Evolutionary conservation across 345 rosid genomes (phyloP), one percentile per base, ranked within the genome.

Genomic region (Aethionema arabicum): DNA sequence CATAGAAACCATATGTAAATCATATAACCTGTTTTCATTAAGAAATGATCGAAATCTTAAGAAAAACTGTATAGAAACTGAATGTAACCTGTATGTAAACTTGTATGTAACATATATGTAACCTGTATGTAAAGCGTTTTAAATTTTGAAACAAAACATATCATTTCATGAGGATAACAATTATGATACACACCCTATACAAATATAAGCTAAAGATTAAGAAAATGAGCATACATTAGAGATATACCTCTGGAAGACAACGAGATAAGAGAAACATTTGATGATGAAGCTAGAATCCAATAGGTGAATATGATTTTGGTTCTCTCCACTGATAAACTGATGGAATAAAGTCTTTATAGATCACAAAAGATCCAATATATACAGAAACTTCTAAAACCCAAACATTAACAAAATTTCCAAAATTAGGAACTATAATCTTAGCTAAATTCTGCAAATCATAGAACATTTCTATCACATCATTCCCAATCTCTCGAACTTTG

Each of bases 331-430:
- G 58, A 48, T 87, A 81, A 47, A 81, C 77, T 5, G 84, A 70
- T 6, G 95, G 93, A 40, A 89, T 63, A 69, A 89, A 92, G 57
- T 85, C 87, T 12, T 70, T 76, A 43, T 85, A 88, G 61, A 88
- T 77, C 4, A 96, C 90, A 43, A 86, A 92, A 5, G 88, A 80
- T 0, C 96, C 98, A 36, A 78, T 82, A 74, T 74, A 85, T 37
- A 75, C 16, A 43, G 86, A 69, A 72, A 91, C 86, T 63, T 87
- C 86, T 52, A 92, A 69, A 21, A 87, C 89, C 86, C 86, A 82
- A 46, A 87, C 93, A 67, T 89, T 85, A 30, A 79, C 66, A 61
- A 75, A 76, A n/a, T 67, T 67, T 7, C 91, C 89, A 38, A 82
- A 81, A 61, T 89, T 92, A 32, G 93, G 85, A 70, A 81, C 93